Percentiles rank a stretch among this genome's conserved stretches.
Evolutionary conservation across 164 flowering plant genomes (phyloP).

Genomic region (Aristolochia contorta): DNA sequence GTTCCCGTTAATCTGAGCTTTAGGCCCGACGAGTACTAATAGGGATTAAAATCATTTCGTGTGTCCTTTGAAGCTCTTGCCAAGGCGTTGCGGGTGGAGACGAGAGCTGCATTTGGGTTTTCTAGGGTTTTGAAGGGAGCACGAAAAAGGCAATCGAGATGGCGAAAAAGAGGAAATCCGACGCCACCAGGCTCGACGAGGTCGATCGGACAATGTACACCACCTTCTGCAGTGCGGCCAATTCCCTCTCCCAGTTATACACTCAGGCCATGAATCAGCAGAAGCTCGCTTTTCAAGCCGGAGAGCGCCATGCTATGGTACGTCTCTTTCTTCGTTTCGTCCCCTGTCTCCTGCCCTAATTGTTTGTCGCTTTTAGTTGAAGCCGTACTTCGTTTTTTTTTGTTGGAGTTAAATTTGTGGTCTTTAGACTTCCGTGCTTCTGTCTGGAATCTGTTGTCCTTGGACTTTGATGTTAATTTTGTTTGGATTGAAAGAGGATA

Average conservation of each 20-base stretch:
- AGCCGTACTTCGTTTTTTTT: neutral
- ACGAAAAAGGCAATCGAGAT: constrained; percentile 15
- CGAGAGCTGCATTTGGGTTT: neutral
- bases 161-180: constrained; percentile 89
- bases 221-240: constrained; percentile 76
- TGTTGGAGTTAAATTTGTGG: too few relatives aligned
- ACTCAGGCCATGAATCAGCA: constrained; percentile 77
- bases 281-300: constrained; percentile 65
- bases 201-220: constrained; percentile 78
- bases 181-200: constrained; percentile 65
- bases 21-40: too few relatives aligned
- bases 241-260: constrained; percentile 78
- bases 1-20: too few relatives aligned
- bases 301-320: constrained; percentile 68
- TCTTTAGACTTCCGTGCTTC: too few relatives aligned
- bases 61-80: too few relatives aligned
- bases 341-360: neutral
- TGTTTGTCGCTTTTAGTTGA: neutral
- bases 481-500: too few relatives aligned
- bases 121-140: constrained; percentile 9
- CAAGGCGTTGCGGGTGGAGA: too few relatives aligned
- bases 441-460: too few relatives aligned
- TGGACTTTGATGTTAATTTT: too few relatives aligned
- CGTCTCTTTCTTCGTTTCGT: neutral
- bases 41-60: too few relatives aligned